Evolutionary conservation across 208 protist species (phyloP), one percentile per base, ranked within the genome.

Genomic region (Sergeia podlipaevii): DNA sequence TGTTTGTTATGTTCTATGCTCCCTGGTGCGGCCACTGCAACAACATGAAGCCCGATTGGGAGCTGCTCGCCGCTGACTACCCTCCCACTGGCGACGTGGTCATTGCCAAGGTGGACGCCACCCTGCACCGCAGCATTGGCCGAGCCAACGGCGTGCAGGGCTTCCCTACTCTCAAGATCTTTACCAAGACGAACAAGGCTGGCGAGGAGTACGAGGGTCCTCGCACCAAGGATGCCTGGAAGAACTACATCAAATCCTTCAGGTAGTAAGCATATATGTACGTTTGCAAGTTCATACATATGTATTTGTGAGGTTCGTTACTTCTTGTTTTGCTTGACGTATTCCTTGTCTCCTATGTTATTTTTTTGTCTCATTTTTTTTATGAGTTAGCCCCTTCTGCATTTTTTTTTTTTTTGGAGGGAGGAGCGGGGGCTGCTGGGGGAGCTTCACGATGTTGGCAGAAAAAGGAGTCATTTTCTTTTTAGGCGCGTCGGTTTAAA

Each of bases 21-120:
- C 89, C 95, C 45, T 98, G 97, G 97, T 99, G 97, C 53, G 92
- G 90, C 23, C 96, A 98, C 80, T 99, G 97, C 90, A 89, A 96
- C 42, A 67, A 78, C 50, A 82, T 98, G 63, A 86, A 76, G 60
- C 92, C 94, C 43, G 80, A 80, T 20, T 97, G 82, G 77, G 64
- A 89, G 56, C 60, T 68, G 24, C 76, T 96, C 39, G 76, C 73
- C 7, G 55, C 70, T 15, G 45, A 74, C 39, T 77, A 83, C 76
- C 54, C 52, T n/a, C 45, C 60, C 45, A 27, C 27, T 18, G 55
- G 41, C 26, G 62, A 82, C 46, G 74, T 83, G 3, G 56, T 96
- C 52, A 85, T 97, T 53, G 91, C 89, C 18, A 62, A 77, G 39
- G 48, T 96, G 20, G 86, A 97, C 43, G 87, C 75, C 24, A 62